Conservation (phyloP, 2,329 filamentous ascomycete species). For the Trichoderma hamatum region DNA sequence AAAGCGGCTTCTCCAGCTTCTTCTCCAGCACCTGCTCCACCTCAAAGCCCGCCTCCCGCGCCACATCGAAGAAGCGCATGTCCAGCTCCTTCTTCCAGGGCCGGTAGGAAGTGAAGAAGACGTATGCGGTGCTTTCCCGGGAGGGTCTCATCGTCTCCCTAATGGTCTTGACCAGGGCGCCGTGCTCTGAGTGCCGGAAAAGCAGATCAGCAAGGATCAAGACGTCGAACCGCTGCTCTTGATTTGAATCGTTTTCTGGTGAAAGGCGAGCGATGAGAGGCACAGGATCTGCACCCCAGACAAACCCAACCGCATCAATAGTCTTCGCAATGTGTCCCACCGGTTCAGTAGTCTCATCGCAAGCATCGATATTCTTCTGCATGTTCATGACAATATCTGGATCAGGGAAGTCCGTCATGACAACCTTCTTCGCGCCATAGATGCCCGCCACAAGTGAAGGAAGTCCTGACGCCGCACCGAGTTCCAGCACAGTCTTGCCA, state of each 20-base stretch:
- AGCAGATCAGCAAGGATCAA: constrained; percentile 86
- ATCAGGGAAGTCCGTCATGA: constrained; percentile 90
- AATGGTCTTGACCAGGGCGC: constrained; percentile 74
- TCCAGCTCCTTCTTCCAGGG: constrained; percentile 89
- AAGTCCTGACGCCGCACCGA: constrained; percentile 85
- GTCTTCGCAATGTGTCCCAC: constrained; percentile 38
- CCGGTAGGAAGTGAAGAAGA: constrained; percentile 93
- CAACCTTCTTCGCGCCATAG: constrained; percentile 69
- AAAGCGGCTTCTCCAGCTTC: constrained; percentile 83
- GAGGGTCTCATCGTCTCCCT: constrained; percentile 63
- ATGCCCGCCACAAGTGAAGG: constrained; percentile 78
- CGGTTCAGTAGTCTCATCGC: constrained; percentile 44
- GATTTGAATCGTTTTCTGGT: constrained; percentile 20
- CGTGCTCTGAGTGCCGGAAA: constrained; percentile 89
- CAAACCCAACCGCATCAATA: constrained; percentile 69
- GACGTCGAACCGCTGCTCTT: constrained; percentile 68
- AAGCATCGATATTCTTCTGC: constrained; percentile 70
- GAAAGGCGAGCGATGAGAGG: constrained; percentile 62
- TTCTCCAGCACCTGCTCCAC: constrained; percentile 82
- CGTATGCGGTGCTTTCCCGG: constrained; percentile 66
- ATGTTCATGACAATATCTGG: constrained; percentile 80
- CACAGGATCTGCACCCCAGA: constrained; percentile 74
- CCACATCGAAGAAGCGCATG: constrained; percentile 81
- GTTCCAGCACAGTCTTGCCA: constrained; percentile 75
- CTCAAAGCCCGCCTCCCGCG: constrained; percentile 67